These are phyloP conservation scores for Delitschia confertaspora DNA, from an alignment of 495 filamentous ascomycete genomes.

Conservation along the genomic window DNA sequence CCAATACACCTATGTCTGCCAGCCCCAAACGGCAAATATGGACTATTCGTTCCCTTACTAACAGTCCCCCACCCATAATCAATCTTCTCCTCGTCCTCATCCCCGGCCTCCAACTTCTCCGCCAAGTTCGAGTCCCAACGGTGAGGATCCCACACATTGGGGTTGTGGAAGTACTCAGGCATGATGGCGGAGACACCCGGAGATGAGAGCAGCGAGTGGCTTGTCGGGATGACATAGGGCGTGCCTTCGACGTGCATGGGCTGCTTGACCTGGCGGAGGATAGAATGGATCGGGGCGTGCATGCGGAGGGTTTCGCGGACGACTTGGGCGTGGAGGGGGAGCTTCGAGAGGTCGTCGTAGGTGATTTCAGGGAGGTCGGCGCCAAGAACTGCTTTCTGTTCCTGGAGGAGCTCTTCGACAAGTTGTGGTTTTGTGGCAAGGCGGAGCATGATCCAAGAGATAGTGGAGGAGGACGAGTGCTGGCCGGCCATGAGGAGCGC, in stretches of 20 bases:
- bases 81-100: constrained; percentile 64
- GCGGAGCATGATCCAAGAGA: constrained; percentile 52
- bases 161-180: constrained; percentile 68
- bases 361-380: constrained; percentile 45
- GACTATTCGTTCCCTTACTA: constrained; percentile 73
- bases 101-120: constrained; percentile 40
- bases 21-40: constrained; percentile 91
- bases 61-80: constrained; percentile 95
- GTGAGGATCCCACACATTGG: constrained; percentile 74
- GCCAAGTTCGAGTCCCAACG: constrained; percentile 56
- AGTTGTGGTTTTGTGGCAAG: constrained; percentile 49
- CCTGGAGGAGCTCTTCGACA: constrained; percentile 49
- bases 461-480: constrained; percentile 52
- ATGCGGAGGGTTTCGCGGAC: constrained; percentile 56
- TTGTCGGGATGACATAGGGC: constrained; percentile 64
- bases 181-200: constrained; percentile 68
- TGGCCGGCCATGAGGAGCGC: constrained; percentile 59
- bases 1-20: constrained; percentile 93
- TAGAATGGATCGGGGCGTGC: constrained; percentile 56
- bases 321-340: constrained; percentile 49
- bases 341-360: constrained; percentile 44
- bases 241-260: constrained; percentile 64
- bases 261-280: constrained; percentile 54
- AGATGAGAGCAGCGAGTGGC: constrained; percentile 69
- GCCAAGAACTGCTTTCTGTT: constrained; percentile 46